Conservation (phyloP, 257 asterid species). For the Coffea canephora region DNA sequence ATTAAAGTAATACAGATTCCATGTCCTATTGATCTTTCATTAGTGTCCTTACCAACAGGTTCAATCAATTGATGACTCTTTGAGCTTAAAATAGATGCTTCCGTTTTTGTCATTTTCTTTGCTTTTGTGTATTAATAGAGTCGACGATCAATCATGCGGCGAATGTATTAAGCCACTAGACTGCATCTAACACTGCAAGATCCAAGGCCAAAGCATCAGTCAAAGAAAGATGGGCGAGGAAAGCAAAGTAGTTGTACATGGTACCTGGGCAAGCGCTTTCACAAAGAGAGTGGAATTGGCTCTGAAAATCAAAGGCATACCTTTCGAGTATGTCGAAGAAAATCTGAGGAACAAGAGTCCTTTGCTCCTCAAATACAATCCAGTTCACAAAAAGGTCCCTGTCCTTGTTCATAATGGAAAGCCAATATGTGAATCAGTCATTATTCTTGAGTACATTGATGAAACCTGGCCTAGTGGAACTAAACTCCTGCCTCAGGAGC, state of each 20-base stretch:
- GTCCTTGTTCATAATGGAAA: constrained; percentile 43
- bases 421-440: constrained; percentile 28
- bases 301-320: constrained; percentile 45
- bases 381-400: constrained; percentile 42
- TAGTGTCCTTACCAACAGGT: too few relatives aligned
- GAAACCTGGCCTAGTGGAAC: constrained; percentile 38
- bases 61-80: too few relatives aligned
- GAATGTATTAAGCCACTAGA: too few relatives aligned
- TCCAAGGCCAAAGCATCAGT: not conserved
- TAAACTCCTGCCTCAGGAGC: constrained; percentile 32
- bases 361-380: constrained; percentile 32
- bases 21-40: too few relatives aligned
- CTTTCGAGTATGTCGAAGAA: constrained; percentile 42
- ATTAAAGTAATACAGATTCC: too few relatives aligned
- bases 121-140: too few relatives aligned
- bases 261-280: constrained; percentile 40
- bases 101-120: too few relatives aligned
- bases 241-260: constrained; percentile 29
- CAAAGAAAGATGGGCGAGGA: constrained; percentile 32
- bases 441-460: constrained; percentile 44
- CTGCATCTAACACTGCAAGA: not conserved
- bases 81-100: too few relatives aligned
- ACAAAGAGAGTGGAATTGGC: constrained; percentile 43
- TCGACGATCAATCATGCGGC: too few relatives aligned
- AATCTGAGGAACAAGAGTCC: constrained; percentile 36